phyloP scores from a whole-genome alignment of 2,329 filamentous ascomycete species.

The Cladosporium sp. region DNA sequence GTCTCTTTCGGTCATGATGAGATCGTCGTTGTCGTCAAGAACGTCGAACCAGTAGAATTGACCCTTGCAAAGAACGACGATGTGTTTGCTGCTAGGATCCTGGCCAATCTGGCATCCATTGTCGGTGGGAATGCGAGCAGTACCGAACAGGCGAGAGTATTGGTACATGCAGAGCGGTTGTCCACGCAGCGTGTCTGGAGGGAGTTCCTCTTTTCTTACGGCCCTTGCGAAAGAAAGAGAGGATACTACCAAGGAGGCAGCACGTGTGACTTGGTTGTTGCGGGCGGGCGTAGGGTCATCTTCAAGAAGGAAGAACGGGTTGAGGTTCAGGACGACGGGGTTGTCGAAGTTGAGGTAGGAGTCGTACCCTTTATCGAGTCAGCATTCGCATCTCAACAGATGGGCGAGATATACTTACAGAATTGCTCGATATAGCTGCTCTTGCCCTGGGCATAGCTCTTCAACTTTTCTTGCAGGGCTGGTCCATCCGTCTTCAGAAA shows the following conservation, averaged over 20 bases:
- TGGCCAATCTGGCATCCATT: constrained; percentile 95
- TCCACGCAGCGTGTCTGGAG: constrained; percentile 78
- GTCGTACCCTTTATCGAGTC: constrained; percentile 71
- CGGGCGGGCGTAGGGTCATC: constrained; percentile 95
- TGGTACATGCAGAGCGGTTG: constrained; percentile 96
- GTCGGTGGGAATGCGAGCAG: constrained; percentile 87
- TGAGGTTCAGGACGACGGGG: constrained; percentile 92
- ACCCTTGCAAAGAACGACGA: constrained; percentile 88
- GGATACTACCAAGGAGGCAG: constrained; percentile 86
- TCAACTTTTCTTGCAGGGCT: constrained; percentile 79
- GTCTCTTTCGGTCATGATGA: constrained; percentile 97
- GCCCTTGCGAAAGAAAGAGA: constrained; percentile 88
- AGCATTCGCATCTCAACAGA: not conserved
- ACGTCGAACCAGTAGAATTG: constrained; percentile 99
- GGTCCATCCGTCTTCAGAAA: constrained; percentile 79
- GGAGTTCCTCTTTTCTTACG: constrained; percentile 85
- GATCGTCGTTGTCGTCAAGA: constrained; percentile 84
- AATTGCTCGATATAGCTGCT: constrained; percentile 99
- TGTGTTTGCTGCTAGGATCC: constrained; percentile 85
- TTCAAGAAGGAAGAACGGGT: constrained; percentile 95
- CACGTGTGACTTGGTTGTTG: constrained; percentile 93
- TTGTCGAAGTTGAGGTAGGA: constrained; percentile 98
- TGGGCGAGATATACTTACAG: constrained; percentile 58
- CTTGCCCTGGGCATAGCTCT: constrained; percentile 83
- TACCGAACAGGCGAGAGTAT: constrained; percentile 91